A percentile compares a stretch with the other conserved stretches of the same genome.
Evolutionary conservation across 2,329 filamentous ascomycete species (phyloP).

Genomic region (Aspergillus persii): DNA sequence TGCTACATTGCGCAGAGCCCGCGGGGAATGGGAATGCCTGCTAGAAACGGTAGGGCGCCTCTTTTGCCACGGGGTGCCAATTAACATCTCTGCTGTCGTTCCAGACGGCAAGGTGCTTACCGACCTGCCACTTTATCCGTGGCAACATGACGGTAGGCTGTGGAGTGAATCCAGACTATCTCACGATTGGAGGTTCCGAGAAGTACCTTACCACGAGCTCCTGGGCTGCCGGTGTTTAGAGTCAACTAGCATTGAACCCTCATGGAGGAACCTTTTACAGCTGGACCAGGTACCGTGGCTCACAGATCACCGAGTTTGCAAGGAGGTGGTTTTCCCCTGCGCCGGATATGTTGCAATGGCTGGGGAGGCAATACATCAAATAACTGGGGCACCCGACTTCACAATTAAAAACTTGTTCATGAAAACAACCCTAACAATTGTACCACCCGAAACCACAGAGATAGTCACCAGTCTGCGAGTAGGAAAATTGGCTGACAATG

Average conservation of each 20-base stretch:
- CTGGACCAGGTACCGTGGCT: slow-evolving; percentile 30
- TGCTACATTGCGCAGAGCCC: slow-evolving; percentile 5
- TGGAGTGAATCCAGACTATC: slow-evolving; percentile 21
- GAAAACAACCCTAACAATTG: slow-evolving; percentile 8
- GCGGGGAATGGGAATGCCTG: slow-evolving; percentile 1
- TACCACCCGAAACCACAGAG: slow-evolving; percentile 7
- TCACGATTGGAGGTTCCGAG: slow-evolving; percentile 21
- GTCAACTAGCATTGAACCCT: slow-evolving; percentile 20
- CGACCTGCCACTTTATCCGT: slow-evolving; percentile 23
- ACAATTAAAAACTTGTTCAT: slow-evolving; percentile 14
- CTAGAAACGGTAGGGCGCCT: slow-evolving; percentile 12
- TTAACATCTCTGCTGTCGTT: slow-evolving; percentile 2
- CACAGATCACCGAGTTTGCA: slow-evolving; percentile 26
- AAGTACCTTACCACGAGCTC: slow-evolving; percentile 26
- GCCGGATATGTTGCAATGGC: slow-evolving; percentile 26
- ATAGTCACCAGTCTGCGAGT: slow-evolving; percentile 15
- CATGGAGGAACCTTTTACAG: slow-evolving; percentile 29
- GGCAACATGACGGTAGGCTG: slow-evolving; percentile 19
- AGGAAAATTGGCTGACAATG: slow-evolving; percentile 1
- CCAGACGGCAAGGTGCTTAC: slow-evolving; percentile 8
- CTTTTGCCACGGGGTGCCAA: slow-evolving; percentile 3
- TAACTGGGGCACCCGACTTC: slow-evolving; percentile 10
- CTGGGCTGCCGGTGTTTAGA: slow-evolving; percentile 26
- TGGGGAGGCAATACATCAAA: slow-evolving; percentile 21
- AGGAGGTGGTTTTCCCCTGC: slow-evolving; percentile 22